These are phyloP conservation scores for Podila clonocystis DNA, from an alignment of 192 early-diverging fungal genomes.

Conservation along the genomic window DNA sequence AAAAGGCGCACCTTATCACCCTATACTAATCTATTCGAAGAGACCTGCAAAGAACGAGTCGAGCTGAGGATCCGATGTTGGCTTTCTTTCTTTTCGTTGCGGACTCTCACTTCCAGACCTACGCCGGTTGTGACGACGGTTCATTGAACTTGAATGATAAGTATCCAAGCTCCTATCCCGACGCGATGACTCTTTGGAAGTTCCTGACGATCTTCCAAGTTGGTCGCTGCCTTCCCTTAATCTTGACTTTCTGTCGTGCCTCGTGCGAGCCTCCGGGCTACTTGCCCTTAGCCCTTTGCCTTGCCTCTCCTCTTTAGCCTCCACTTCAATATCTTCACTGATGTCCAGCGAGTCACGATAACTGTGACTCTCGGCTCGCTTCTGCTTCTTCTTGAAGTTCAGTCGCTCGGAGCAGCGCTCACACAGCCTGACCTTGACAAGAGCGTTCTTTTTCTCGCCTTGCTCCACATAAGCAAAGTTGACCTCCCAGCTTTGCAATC, in stretches of 20 bases:
- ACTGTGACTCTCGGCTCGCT: constrained; percentile 19
- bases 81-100: too few relatives aligned
- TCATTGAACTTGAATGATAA: too few relatives aligned
- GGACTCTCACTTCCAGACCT: neutral
- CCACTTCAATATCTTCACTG: neutral
- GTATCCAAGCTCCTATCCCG: too few relatives aligned
- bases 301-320: neutral
- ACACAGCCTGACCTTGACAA: constrained; percentile 86
- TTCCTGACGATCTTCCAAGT: too few relatives aligned
- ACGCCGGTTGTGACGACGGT: too few relatives aligned
- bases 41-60: constrained; percentile 12
- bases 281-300: too few relatives aligned
- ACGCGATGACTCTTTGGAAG: too few relatives aligned
- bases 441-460: constrained; percentile 76
- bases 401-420: constrained; percentile 72
- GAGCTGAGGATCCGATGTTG: neutral
- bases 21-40: constrained; percentile 4
- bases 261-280: too few relatives aligned
- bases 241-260: too few relatives aligned
- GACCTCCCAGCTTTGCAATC: constrained; percentile 84
- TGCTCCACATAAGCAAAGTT: constrained; percentile 86
- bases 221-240: too few relatives aligned
- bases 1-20: neutral
- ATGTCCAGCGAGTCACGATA: neutral
- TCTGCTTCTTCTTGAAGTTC: constrained; percentile 75